Base-by-base conservation (phyloP, 129 eudicot genomes). In the Helichrysum umbraculigerum region DNA sequence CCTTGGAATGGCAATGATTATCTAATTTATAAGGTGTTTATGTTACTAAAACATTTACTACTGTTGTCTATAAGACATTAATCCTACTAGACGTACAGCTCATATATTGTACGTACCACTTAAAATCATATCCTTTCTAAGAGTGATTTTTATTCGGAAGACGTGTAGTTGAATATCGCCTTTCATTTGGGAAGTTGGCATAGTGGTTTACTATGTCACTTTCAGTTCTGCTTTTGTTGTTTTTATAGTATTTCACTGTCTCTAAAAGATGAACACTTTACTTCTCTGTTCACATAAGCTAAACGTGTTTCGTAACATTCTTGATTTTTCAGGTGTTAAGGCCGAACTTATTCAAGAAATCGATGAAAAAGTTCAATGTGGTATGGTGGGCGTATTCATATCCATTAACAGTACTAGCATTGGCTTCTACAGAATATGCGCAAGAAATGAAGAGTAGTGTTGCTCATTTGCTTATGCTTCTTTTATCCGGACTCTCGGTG, bases 341-440 rank as follows among this genome's bases (percentile, higher is more conserved):
- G 80, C 89, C 91, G 11, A 63, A 29, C 21, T 41, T 84, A 47
- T 89, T 89, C 87, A 86, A 89, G 80, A 89, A 86, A 57, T 82
- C 95, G 1, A 86, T 89, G 95, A 79, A 60, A 66, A 89, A 80
- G 37, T 89, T 80, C 56, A 81, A 59, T 57, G 82, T 84, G 37
- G 88, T 86, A 76, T 86, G 94, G 94, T 88, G 94, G 94, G 83
- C 88, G 4, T 88, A 83, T 76, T 82, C 90, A 0, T 88, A 81
- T 58, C 84, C 94, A 4, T 25, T 84, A 35, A 88, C 94, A 4
- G 47, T 79, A 1, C 59, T 88, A 33, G 94, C 94, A 8, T 33
- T 88, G 57, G 88, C 88, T 22, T 81, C 90, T 62, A 79, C 81
- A 0, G 83, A 83, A 50, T 88, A 88, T 14, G 93, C 90, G 42